These are phyloP conservation scores for Chamaecyparis obtusa DNA, from an alignment of 75 land plant genomes.

Conservation along the genomic window DNA sequence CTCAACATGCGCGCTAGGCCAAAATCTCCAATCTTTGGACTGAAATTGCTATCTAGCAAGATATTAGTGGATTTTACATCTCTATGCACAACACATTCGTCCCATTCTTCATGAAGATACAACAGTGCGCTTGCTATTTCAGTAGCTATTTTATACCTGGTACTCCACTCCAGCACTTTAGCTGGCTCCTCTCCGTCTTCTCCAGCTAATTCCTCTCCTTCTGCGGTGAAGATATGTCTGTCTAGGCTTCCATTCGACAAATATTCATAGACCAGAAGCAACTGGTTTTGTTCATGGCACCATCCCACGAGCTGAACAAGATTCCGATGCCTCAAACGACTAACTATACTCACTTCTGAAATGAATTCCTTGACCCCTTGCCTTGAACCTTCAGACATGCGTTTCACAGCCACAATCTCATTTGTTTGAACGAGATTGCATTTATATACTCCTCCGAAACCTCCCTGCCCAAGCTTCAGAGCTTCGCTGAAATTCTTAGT, in stretches of 20 bases:
- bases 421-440: background rate
- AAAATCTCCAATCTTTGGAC: background rate
- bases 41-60: background rate
- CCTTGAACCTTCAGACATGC: constrained; percentile 17
- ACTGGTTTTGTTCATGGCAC: constrained; percentile 13
- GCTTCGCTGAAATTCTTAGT: background rate
- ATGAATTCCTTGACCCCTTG: constrained; percentile 34
- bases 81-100: background rate
- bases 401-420: constrained; percentile 23
- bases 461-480: background rate
- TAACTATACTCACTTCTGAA: constrained; percentile 27
- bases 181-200: too few species aligned
- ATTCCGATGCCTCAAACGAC: constrained; percentile 41
- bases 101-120: background rate
- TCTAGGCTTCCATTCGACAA: constrained; percentile 21
- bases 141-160: constrained; percentile 21
- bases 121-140: background rate
- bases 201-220: background rate
- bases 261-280: constrained; percentile 10
- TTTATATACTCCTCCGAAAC: background rate
- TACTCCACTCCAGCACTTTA: background rate
- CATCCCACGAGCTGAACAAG: constrained; percentile 36
- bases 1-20: background rate
- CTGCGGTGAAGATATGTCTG: background rate
- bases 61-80: background rate